phyloP scores from a whole-genome alignment of 345 rosid species.

The Gossypium raimondii region DNA sequence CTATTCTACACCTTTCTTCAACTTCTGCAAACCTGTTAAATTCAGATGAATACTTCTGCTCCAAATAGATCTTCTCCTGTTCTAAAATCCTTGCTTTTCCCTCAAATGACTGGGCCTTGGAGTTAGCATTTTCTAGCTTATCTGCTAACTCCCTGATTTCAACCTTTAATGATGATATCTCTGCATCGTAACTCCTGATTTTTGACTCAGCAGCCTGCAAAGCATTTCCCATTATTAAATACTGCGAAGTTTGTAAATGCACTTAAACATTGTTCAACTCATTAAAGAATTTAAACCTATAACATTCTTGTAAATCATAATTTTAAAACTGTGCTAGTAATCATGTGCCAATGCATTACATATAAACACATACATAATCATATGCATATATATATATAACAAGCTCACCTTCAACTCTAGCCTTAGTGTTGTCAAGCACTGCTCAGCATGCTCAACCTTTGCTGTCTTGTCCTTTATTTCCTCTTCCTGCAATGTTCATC shows the following conservation, averaged over 20 bases:
- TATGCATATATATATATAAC: neutral
- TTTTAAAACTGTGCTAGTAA: neutral
- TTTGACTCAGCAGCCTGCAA: constrained; percentile 92
- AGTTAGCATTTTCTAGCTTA: constrained; percentile 60
- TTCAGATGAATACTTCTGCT: constrained; percentile 74
- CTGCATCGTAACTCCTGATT: constrained; percentile 65
- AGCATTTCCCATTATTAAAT: constrained; percentile 20
- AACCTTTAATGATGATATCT: constrained; percentile 52
- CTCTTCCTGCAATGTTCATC: constrained; percentile 57
- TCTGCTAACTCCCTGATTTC: constrained; percentile 56
- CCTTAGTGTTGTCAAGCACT: constrained; percentile 68
- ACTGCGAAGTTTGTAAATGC: neutral
- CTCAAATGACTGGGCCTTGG: constrained; percentile 73
- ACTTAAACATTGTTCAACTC: neutral
- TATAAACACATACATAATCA: neutral
- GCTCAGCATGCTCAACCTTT: constrained; percentile 77
- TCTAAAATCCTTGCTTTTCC: constrained; percentile 70
- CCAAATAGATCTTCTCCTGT: constrained; percentile 81
- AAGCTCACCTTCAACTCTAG: constrained; percentile 76
- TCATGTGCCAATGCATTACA: neutral
- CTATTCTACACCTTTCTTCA: constrained; percentile 68
- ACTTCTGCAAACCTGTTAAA: constrained; percentile 82
- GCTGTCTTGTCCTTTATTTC: constrained; percentile 64
- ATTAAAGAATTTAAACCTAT: neutral
- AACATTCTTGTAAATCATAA: neutral